Conservation (phyloP, 805 yeast genomes). For the Pichia deserticola region DNA sequence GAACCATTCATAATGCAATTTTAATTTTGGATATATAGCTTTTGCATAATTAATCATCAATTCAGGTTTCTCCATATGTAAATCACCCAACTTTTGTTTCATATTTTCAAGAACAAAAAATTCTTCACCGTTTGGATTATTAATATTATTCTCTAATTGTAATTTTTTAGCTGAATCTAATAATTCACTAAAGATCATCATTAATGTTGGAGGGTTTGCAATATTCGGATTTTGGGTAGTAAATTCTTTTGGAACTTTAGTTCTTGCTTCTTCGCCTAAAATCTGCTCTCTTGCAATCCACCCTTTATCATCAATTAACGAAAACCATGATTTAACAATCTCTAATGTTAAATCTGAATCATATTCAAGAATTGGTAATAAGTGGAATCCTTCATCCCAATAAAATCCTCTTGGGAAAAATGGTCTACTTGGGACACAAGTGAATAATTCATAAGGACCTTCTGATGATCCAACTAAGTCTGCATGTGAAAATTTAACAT, state of each 20-base stretch:
- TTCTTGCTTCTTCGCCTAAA: conserved; percentile 83
- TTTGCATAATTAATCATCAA: conserved; percentile 50
- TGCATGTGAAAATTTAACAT: conserved; percentile 55
- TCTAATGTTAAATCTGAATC: conserved; percentile 79
- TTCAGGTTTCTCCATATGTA: conserved; percentile 53
- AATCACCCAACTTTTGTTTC: conserved; percentile 35
- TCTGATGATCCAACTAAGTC: conserved; percentile 48
- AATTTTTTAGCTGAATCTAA: conserved; percentile 29
- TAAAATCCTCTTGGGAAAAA: conserved; percentile 95
- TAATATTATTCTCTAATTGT: conserved; percentile 1
- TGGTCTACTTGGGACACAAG: conserved; percentile 86
- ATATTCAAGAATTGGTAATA: conserved; percentile 71
- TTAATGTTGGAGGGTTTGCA: conserved; percentile 93
- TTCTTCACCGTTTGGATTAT: conserved; percentile 7
- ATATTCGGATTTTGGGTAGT: conserved; percentile 79
- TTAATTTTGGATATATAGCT: conserved; percentile 67
- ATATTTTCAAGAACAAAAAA: conserved; percentile 19
- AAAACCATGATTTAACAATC: conserved; percentile 81
- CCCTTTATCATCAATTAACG: conserved; percentile 78
- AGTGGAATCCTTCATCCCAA: conserved; percentile 98
- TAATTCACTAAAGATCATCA: conserved; percentile 60
- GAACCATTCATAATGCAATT: conserved; percentile 79
- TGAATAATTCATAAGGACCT: conserved; percentile 71
- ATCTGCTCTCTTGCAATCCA: conserved; percentile 98
- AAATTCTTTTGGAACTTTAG: conserved; percentile 79